Evolutionary conservation across 2,329 filamentous ascomycete species (phyloP).

Genomic region (Dothideomycetes sp.): DNA sequence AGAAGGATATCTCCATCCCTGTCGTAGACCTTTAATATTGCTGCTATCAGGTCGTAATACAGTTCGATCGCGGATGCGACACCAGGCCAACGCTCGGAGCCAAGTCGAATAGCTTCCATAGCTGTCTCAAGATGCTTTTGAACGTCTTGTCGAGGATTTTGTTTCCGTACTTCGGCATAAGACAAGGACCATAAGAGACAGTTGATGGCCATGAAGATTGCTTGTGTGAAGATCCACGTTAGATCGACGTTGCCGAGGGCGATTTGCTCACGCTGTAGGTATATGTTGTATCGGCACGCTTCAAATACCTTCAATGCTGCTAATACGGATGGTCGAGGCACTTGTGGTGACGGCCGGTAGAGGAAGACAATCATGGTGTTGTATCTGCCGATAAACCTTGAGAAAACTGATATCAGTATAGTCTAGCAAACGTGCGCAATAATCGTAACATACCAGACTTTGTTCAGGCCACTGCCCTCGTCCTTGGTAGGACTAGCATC

Average conservation of each 20-base stretch:
- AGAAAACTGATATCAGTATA: constrained; percentile 30
- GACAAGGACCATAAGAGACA: constrained; percentile 87
- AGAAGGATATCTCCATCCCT: constrained; percentile 44
- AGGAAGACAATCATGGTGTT: constrained; percentile 85
- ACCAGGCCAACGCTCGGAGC: constrained; percentile 84
- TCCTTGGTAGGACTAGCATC: constrained; percentile 64
- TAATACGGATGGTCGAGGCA: constrained; percentile 71
- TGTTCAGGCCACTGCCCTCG: constrained; percentile 61
- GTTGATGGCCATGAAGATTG: constrained; percentile 85
- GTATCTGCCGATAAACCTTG: constrained; percentile 58
- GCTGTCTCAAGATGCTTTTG: constrained; percentile 65
- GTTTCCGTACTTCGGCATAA: constrained; percentile 69
- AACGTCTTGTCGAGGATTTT: constrained; percentile 65
- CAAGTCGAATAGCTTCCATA: constrained; percentile 68
- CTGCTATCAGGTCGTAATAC: constrained; percentile 75
- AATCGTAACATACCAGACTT: constrained; percentile 60
- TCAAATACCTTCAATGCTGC: constrained; percentile 78
- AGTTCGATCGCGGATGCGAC: constrained; percentile 75
- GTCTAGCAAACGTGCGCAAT: background rate
- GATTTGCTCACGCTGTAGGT: constrained; percentile 72
- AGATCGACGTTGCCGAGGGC: constrained; percentile 67
- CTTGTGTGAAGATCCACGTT: constrained; percentile 87
- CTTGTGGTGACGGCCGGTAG: constrained; percentile 83
- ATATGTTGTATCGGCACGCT: constrained; percentile 71
- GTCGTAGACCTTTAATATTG: constrained; percentile 83